Evolutionary conservation across 768 basidiomycete genomes (phyloP).

Genomic region (Serendipita sp.): DNA sequence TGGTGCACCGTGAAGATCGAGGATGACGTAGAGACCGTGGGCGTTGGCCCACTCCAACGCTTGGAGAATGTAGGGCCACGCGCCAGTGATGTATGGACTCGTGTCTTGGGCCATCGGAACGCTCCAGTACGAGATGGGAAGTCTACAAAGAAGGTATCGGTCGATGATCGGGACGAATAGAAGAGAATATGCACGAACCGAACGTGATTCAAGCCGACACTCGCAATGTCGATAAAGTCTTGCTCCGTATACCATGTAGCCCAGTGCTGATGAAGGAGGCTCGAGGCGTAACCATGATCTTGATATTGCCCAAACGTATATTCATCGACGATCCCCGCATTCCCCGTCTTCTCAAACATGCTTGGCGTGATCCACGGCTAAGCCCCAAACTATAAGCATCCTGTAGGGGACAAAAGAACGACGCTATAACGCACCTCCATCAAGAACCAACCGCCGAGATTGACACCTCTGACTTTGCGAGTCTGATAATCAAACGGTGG

Average conservation of each 20-base stretch:
- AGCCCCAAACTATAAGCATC: not conserved
- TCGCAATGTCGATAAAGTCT: slow-evolving; percentile 48
- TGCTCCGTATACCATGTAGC: slow-evolving; percentile 27
- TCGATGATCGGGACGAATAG: not conserved
- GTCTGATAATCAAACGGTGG: slow-evolving; percentile 32
- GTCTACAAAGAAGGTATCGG: slow-evolving; percentile 23
- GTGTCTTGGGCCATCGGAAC: slow-evolving; percentile 44
- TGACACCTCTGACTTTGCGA: slow-evolving; percentile 40
- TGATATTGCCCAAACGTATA: slow-evolving; percentile 43
- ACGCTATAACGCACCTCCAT: slow-evolving; percentile 23
- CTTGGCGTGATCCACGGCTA: slow-evolving; percentile 72
- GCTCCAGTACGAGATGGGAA: slow-evolving; percentile 66
- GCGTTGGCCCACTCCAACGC: slow-evolving; percentile 49
- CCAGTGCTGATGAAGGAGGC: slow-evolving; percentile 40
- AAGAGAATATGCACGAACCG: slow-evolving; percentile 28
- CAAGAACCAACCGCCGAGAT: slow-evolving; percentile 48
- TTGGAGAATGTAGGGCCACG: slow-evolving; percentile 49
- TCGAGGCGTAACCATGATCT: slow-evolving; percentile 27
- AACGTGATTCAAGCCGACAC: slow-evolving; percentile 56
- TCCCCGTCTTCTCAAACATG: slow-evolving; percentile 46
- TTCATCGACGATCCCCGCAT: slow-evolving; percentile 42
- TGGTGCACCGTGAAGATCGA: slow-evolving; percentile 58
- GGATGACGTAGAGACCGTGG: slow-evolving; percentile 47
- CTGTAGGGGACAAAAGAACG: not conserved
- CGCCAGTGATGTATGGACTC: slow-evolving; percentile 43